phyloP scores from a whole-genome alignment of 129 eudicot genomes.

The Tagetes erecta region DNA sequence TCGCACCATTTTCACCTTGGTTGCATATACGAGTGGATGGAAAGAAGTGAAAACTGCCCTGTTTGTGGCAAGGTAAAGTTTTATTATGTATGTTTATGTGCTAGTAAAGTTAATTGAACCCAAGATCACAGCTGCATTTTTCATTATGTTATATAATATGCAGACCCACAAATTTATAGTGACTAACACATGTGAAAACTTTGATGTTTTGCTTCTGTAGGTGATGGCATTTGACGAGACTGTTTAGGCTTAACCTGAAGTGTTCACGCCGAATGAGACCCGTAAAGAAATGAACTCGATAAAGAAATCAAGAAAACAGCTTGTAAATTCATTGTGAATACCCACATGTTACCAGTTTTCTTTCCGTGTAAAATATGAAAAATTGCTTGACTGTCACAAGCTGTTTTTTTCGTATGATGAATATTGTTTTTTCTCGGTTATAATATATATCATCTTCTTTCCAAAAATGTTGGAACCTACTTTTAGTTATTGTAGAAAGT shows the following conservation, averaged over 20 bases:
- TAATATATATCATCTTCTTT: slow-evolving; percentile 17
- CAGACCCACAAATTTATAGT: neutral
- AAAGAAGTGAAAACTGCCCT: slow-evolving; percentile 86
- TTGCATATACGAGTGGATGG: slow-evolving; percentile 95
- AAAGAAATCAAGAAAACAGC: slow-evolving; percentile 30
- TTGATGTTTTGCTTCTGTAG: slow-evolving; percentile 43
- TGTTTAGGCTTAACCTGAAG: slow-evolving; percentile 41
- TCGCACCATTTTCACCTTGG: slow-evolving; percentile 87
- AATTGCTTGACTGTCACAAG: slow-evolving; percentile 22
- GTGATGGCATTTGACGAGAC: slow-evolving; percentile 93
- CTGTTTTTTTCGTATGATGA: slow-evolving; percentile 32
- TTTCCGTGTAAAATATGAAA: slow-evolving; percentile 30
- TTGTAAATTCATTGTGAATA: slow-evolving; percentile 68
- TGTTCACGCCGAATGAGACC: slow-evolving; percentile 38
- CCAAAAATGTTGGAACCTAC: slow-evolving; percentile 7
- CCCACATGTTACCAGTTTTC: slow-evolving; percentile 31
- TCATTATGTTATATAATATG: neutral
- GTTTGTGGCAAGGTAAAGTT: slow-evolving; percentile 82
- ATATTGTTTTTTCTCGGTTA: slow-evolving; percentile 8
- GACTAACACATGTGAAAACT: slow-evolving; percentile 2
- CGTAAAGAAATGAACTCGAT: neutral
- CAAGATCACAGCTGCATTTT: slow-evolving; percentile 7
- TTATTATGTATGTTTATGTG: slow-evolving; percentile 13
- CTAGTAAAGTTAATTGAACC: slow-evolving; percentile 16
- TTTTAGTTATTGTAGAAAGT: slow-evolving; percentile 4